These are phyloP conservation scores for Mycena crocata DNA, from an alignment of 768 basidiomycete genomes.

Conservation along the genomic window DNA sequence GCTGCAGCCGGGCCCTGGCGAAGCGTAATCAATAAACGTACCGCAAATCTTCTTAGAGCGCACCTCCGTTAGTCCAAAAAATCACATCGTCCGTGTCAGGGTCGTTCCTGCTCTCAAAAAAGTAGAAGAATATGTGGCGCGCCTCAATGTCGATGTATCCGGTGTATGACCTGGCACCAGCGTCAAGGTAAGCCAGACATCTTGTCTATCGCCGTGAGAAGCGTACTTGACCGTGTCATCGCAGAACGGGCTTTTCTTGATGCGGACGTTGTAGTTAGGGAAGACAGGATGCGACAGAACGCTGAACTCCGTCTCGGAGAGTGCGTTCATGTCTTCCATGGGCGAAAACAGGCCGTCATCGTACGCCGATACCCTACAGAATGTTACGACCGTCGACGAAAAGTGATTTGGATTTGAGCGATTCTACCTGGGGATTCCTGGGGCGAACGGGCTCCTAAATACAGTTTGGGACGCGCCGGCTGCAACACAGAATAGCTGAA, in stretches of 20 bases:
- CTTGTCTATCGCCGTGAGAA: not conserved
- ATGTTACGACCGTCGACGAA: not conserved
- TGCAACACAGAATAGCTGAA: not conserved
- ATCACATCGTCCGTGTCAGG: slow-evolving; percentile 72
- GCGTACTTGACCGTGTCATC: slow-evolving; percentile 53
- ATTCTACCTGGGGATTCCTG: not conserved
- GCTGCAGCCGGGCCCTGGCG: slow-evolving; percentile 54
- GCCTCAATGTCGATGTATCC: slow-evolving; percentile 76
- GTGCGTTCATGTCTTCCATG: slow-evolving; percentile 30
- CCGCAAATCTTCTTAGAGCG: not conserved
- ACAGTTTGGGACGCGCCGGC: slow-evolving; percentile 12
- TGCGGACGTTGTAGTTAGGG: slow-evolving; percentile 54
- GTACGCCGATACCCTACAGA: slow-evolving; percentile 20
- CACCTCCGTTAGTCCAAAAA: slow-evolving; percentile 66
- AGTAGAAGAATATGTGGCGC: slow-evolving; percentile 79
- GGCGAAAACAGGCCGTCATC: slow-evolving; percentile 34
- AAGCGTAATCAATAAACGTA: not conserved
- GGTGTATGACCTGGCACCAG: slow-evolving; percentile 60
- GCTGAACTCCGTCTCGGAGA: slow-evolving; percentile 48
- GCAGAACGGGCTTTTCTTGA: slow-evolving; percentile 54
- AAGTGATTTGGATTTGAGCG: not conserved
- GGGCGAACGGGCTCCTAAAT: not conserved
- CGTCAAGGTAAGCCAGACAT: not conserved
- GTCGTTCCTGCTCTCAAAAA: slow-evolving; percentile 77
- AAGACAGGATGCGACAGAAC: slow-evolving; percentile 56